Percentiles rank a stretch among this genome's conserved stretches.
These are phyloP conservation scores for Tetrapisispora fleetii DNA, from an alignment of 805 yeast genomes.

Conservation along the genomic window DNA sequence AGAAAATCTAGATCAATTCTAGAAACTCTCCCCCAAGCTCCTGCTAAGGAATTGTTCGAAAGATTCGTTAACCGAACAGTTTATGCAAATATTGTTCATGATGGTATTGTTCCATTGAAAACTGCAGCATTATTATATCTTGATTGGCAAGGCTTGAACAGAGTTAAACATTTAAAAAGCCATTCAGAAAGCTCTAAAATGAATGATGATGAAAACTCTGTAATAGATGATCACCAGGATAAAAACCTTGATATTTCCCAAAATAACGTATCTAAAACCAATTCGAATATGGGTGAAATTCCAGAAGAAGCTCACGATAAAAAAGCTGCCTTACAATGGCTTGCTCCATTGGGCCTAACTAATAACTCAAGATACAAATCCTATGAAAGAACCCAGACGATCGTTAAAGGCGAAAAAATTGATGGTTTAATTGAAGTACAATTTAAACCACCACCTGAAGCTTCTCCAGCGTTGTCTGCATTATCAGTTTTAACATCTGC, in stretches of 20 bases:
- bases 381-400: conserved; percentile 21
- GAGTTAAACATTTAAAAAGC: conserved; percentile 34
- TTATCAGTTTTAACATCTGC: conserved; percentile 73
- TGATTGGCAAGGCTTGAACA: conserved; percentile 69
- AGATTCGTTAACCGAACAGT: conserved; percentile 62
- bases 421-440: conserved; percentile 6
- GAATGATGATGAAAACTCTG: background rate
- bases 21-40: conserved; percentile 64
- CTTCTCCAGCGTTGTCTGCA: conserved; percentile 73
- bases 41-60: conserved; percentile 55
- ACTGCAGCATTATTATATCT: conserved; percentile 78
- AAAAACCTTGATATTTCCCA: background rate
- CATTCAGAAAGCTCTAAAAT: background rate
- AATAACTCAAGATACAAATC: conserved; percentile 13
- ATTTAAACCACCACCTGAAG: conserved; percentile 49
- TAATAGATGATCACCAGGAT: background rate
- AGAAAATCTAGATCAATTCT: conserved; percentile 44
- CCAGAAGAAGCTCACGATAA: conserved; percentile 22
- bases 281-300: conserved; percentile 12
- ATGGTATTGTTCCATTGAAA: conserved; percentile 91
- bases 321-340: conserved; percentile 21
- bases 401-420: conserved; percentile 3
- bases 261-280: background rate
- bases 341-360: conserved; percentile 19
- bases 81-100: conserved; percentile 85